phyloP scores from a whole-genome alignment of 164 flowering plant genomes.

The Macadamia integrifolia region DNA sequence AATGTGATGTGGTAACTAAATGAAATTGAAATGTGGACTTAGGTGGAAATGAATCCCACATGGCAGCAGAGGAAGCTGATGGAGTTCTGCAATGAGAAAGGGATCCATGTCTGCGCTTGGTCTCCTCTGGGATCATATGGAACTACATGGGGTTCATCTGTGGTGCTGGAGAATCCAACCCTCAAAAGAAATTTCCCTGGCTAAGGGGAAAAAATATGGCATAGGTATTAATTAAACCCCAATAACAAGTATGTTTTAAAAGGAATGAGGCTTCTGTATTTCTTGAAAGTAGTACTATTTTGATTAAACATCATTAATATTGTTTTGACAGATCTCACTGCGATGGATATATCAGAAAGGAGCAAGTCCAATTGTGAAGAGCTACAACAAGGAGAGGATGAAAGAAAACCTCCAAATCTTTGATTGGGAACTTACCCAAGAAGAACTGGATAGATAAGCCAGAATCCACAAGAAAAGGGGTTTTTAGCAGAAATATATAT shows the following conservation, averaged over 20 bases:
- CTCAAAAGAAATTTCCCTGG: slow-evolving; percentile 24
- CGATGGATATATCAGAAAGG: slow-evolving; percentile 19
- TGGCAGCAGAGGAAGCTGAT: slow-evolving; percentile 28
- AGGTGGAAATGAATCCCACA: slow-evolving; percentile 36
- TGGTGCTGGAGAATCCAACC: slow-evolving; percentile 15
- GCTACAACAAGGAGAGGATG: slow-evolving; percentile 18
- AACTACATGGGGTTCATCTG: slow-evolving; percentile 18
- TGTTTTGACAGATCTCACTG: neutral
- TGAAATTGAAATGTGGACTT: neutral
- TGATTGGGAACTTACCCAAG: neutral
- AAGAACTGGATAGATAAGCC: neutral
- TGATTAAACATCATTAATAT: neutral
- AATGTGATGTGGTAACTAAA: neutral
- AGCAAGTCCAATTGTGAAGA: slow-evolving; percentile 6
- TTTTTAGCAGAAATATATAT: neutral
- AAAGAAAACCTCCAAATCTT: slow-evolving; percentile 9
- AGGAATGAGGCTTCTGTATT: too few species aligned
- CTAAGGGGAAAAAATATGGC: slow-evolving; percentile 21
- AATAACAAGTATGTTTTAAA: too few species aligned
- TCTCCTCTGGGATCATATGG: slow-evolving; percentile 31
- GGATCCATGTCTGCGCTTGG: slow-evolving; percentile 24
- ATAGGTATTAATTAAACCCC: slow-evolving; percentile 13
- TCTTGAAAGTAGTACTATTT: too few species aligned
- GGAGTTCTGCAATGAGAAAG: slow-evolving; percentile 23
- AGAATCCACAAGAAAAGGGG: slow-evolving; percentile 1